Conservation (phyloP, 305 asterid genomes). For the Caryopteris hybrid region DNA sequence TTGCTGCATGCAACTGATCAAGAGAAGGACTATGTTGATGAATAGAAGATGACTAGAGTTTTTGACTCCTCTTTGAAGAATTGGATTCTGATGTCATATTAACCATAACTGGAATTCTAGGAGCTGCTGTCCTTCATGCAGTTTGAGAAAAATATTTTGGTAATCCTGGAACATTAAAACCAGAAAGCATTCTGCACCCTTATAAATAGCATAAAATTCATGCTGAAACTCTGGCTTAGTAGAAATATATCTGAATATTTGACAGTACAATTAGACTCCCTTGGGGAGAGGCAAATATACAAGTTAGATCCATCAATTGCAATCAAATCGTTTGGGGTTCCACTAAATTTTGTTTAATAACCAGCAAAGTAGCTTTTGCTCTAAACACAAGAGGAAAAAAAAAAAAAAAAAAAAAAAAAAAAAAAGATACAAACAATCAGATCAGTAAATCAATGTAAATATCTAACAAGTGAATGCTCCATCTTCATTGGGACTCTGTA, state of each 20-base stretch:
- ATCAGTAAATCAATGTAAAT: background rate
- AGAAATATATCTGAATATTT: slow-evolving; percentile 11
- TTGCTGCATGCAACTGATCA: slow-evolving; percentile 67
- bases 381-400: slow-evolving; percentile 2
- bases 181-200: slow-evolving; percentile 17
- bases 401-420: no score
- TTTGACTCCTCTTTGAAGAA: slow-evolving; percentile 52
- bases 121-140: slow-evolving; percentile 79
- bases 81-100: slow-evolving; percentile 75
- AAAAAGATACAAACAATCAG: background rate
- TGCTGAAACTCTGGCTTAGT: slow-evolving; percentile 1
- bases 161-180: slow-evolving; percentile 50
- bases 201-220: slow-evolving; percentile 11
- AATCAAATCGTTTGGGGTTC: slow-evolving; percentile 2
- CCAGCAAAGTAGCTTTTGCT: slow-evolving; percentile 9
- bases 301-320: slow-evolving; percentile 10
- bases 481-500: slow-evolving; percentile 3
- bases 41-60: slow-evolving; percentile 39
- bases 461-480: background rate
- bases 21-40: slow-evolving; percentile 54
- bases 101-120: slow-evolving; percentile 93
- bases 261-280: background rate
- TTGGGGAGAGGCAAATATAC: background rate
- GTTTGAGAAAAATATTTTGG: slow-evolving; percentile 92
- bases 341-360: slow-evolving; percentile 4